Percentiles rank a stretch among this genome's conserved stretches.
These are phyloP conservation scores for Rubia yunnanensis DNA, from an alignment of 257 asterid species.

Conservation along the genomic window DNA sequence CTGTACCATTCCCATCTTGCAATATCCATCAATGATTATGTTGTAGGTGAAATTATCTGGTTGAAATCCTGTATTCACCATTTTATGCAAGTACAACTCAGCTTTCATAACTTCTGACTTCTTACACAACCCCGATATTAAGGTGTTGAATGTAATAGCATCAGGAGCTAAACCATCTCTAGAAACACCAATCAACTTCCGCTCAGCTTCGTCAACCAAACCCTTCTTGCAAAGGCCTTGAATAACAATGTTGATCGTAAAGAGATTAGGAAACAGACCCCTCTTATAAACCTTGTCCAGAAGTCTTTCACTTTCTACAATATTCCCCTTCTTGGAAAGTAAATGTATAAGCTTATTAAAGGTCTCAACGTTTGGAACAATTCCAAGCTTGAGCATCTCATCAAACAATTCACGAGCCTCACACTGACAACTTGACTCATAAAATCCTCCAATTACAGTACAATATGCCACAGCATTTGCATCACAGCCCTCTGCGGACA, in stretches of 20 bases:
- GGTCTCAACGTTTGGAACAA: constrained; percentile 55
- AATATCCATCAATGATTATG: constrained; percentile 67
- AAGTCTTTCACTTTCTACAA: constrained; percentile 59
- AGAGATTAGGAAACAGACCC: constrained; percentile 67
- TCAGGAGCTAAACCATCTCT: constrained; percentile 58
- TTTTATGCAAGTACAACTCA: constrained; percentile 58
- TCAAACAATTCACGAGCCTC: constrained; percentile 61
- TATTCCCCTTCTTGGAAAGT: constrained; percentile 73
- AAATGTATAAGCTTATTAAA: constrained; percentile 65
- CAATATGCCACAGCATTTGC: constrained; percentile 70
- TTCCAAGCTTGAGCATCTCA: constrained; percentile 58
- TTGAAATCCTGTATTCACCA: constrained; percentile 63
- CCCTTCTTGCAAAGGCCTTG: constrained; percentile 79
- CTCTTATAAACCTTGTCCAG: constrained; percentile 69
- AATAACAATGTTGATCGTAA: constrained; percentile 67
- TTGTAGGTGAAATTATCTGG: constrained; percentile 84
- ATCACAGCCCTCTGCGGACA: constrained; percentile 68
- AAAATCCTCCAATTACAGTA: constrained; percentile 72
- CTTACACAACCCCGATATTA: constrained; percentile 79
- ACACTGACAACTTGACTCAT: constrained; percentile 31
- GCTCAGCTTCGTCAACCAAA: constrained; percentile 46
- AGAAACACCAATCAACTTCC: constrained; percentile 41
- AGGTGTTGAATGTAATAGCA: constrained; percentile 72
- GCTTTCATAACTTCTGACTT: constrained; percentile 66
- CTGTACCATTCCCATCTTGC: constrained; percentile 56